Percentiles rank a stretch among this genome's conserved stretches.
Evolutionary conservation across 2,329 filamentous ascomycete genomes (phyloP).

Genomic region (Arthrobotrys conoides): DNA sequence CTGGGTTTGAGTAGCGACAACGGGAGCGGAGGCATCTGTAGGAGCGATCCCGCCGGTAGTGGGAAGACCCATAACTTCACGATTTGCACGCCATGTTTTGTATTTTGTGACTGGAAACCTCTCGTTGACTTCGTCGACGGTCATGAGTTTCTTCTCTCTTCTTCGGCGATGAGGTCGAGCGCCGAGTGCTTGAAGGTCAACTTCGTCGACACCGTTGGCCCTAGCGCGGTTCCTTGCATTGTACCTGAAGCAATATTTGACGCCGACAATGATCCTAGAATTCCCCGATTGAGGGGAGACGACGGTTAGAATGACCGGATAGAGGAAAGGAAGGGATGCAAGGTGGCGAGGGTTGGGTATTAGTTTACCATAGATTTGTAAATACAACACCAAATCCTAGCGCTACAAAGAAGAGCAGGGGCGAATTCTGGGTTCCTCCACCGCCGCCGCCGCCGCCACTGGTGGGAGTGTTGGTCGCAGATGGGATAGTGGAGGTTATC

Average conservation of each 20-base stretch:
- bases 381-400: conserved; percentile 98
- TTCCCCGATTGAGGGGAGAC: conserved; percentile 41
- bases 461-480: conserved; percentile 62
- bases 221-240: conserved; percentile 91
- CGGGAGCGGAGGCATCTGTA: conserved; percentile 40
- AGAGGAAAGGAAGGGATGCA: conserved; percentile 8
- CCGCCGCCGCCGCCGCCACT: conserved; percentile 65
- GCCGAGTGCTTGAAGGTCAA: conserved; percentile 84
- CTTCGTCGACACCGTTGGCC: conserved; percentile 83
- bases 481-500: neutral
- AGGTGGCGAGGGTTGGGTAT: conserved; percentile 5
- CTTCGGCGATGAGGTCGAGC: conserved; percentile 86
- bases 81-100: conserved; percentile 89
- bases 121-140: conserved; percentile 98
- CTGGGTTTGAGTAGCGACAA: conserved; percentile 37
- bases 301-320: conserved; percentile 55
- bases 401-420: conserved; percentile 91
- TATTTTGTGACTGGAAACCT: conserved; percentile 97
- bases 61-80: conserved; percentile 85
- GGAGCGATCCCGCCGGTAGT: conserved; percentile 81
- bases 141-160: conserved; percentile 98
- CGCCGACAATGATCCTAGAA: conserved; percentile 97
- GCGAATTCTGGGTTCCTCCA: conserved; percentile 75
- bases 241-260: conserved; percentile 99
- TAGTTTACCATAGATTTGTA: conserved; percentile 97